Base-by-base conservation (phyloP, 1,284 basidiomycete genomes). In the Ganoderma leucocontextum region DNA sequence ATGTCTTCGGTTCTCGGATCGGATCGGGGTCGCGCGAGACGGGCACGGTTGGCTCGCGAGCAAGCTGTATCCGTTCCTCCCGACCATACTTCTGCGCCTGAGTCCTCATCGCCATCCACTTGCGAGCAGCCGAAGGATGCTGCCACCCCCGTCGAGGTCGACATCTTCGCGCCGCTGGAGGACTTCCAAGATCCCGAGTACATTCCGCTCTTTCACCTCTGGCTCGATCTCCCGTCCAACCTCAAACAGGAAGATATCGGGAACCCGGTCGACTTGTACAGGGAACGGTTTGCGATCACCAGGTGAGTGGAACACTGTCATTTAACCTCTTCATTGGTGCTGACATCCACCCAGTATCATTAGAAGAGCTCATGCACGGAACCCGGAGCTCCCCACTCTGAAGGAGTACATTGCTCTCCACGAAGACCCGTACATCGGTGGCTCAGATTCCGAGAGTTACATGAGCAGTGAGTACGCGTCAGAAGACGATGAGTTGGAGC, bases 151-250 rank as follows among this genome's bases (percentile, higher is more conserved):
- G n/a, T 2, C 8, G 36, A 53, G 9, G 38, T 55, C 17, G 35
- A 33, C 17, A 41, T 60, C 33, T 39, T 33, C 52, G n/a, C 4
- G 36, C 17, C 4, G 0, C 25, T 35, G 17, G 15, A 53, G 17
- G 52, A 63, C 17, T 19, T 55, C 8, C 9, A 52, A 15, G 42
- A 65, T 22, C n/a, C 35, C 22, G 58, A 41, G 35, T 25, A 49
- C 19, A 33, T 60, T 15, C 64, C 64, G 8, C 25, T 65, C 7
- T 58, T 60, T 9, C 44, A 65, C 25, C 57, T 65, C 10, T 65
- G 64, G 64, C 38, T 49, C 52, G 64, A 65, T 4, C 36, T 65
- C 13, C 25, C 35, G 10, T 22, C 22, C n/a, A 36, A 52, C 53
- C 41, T 65, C 58, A 65, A 25, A 22, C 49, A 60, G 52, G 29